Base-by-base conservation (phyloP, 2,329 filamentous ascomycete genomes). In the Scortechinia acanthostroma region DNA sequence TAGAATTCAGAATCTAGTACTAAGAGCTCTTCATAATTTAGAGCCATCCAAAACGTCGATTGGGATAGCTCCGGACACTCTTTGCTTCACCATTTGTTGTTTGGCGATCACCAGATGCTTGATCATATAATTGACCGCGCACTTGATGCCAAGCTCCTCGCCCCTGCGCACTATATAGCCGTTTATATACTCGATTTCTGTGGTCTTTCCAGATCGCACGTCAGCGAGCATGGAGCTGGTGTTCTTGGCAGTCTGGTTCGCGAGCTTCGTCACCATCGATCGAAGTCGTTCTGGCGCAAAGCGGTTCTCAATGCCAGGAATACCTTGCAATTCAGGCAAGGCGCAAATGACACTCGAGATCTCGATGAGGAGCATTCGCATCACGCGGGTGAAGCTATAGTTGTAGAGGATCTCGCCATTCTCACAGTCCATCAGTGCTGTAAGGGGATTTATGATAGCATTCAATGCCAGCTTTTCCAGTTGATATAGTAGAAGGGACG, bases 381-480 rank as follows among this genome's bases (percentile, higher is more conserved):
- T 74, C 4, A 74, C 68, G 35, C 77, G 72, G 1, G 71, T 73
- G 15, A 80, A 55, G 37, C 68, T 63, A 54, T 70, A 74, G 55
- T 80, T 81, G 60, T 76, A 74, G 2, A 83, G 66, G 2, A 85
- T 58, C 37, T 71, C 64, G 35, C 81, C 80, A 53, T 85, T 85
- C 44, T 70, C 69, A 48, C 73, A 74, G 51, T 83, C 74, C 45
- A 81, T 64, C 16, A 86, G 62, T 10, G 74, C 73, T 3, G 78
- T 83, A n/a, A 85, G 59, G 0, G 82, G 78, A 51, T 83, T 80
- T 49, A 85, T 68, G 33, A 84, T 64, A 47, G 69, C 70, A 52
- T 83, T 83, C 37, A 80, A 62, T 3, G 76, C 80, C 2, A 85
- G 64, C 53, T 83, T 85, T 51, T 85, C 80, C 3, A 85, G 71